phyloP scores from a whole-genome alignment of 2,329 filamentous ascomycete species.

The Leptographium flavum region DNA sequence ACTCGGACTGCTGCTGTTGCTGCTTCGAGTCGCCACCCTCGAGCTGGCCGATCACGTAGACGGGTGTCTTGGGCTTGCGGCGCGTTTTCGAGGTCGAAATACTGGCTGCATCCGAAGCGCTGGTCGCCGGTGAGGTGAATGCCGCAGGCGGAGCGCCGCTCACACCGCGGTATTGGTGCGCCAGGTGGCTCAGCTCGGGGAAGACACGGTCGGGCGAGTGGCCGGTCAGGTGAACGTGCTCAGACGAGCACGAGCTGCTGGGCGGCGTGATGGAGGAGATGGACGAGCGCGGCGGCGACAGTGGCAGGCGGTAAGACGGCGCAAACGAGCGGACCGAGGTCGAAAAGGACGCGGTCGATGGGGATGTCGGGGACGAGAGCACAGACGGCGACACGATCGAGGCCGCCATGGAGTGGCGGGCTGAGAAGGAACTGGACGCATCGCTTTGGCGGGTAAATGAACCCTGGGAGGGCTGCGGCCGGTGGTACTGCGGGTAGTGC shows the following conservation, averaged over 20 bases:
- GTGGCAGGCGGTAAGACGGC: neutral
- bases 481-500: slow-evolving; percentile 6
- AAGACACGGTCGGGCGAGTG: slow-evolving; percentile 10
- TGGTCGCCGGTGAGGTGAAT: slow-evolving; percentile 11
- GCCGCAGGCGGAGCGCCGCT: slow-evolving; percentile 8
- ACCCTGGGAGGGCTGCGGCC: neutral
- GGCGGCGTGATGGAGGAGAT: slow-evolving; percentile 3
- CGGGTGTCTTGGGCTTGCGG: slow-evolving; percentile 36
- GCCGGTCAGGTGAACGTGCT: neutral
- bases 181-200: slow-evolving; percentile 24
- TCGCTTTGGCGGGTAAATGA: neutral
- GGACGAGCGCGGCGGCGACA: slow-evolving; percentile 2
- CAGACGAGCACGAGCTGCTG: neutral
- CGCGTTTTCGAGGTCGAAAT: slow-evolving; percentile 19
- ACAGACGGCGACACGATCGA: neutral
- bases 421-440: neutral
- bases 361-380: neutral
- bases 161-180: slow-evolving; percentile 4
- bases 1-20: neutral
- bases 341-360: neutral
- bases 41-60: slow-evolving; percentile 33
- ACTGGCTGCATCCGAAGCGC: neutral
- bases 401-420: slow-evolving; percentile 4
- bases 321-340: slow-evolving; percentile 3
- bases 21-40: slow-evolving; percentile 19